phyloP scores from a whole-genome alignment of 495 filamentous ascomycete genomes.

The Patellaria atrata region DNA sequence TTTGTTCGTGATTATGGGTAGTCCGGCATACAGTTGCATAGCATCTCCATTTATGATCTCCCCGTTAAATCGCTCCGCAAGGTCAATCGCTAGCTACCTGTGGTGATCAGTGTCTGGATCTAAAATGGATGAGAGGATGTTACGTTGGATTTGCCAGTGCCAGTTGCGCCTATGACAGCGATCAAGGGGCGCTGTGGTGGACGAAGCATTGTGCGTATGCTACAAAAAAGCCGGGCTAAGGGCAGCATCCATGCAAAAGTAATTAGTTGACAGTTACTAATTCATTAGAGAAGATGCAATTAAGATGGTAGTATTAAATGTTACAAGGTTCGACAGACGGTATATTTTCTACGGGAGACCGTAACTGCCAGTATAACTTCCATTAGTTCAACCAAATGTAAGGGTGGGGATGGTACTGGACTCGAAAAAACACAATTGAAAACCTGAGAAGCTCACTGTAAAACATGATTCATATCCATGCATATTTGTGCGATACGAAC shows the following conservation, averaged over 20 bases:
- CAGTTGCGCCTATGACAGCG: constrained; percentile 79
- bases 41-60: constrained; percentile 97
- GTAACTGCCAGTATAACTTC: no score
- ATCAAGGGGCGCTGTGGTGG: constrained; percentile 44
- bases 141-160: constrained; percentile 97
- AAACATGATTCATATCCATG: no score
- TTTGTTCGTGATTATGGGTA: constrained; percentile 95
- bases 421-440: no score
- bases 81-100: constrained; percentile 75
- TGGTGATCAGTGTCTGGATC: constrained; percentile 18
- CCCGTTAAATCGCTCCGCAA: constrained; percentile 72
- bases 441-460: no score
- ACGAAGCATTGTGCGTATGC: constrained; percentile 7
- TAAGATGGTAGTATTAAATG: no score
- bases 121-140: constrained; percentile 10
- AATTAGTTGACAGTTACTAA: no score
- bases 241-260: constrained; percentile 13
- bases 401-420: no score
- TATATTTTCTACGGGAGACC: no score
- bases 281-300: no score
- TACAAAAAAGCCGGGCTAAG: background rate
- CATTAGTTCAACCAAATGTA: no score
- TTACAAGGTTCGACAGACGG: no score
- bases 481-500: no score
- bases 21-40: constrained; percentile 93